Evolutionary conservation across 768 basidiomycete species (phyloP), one percentile per base, ranked within the genome.

Genomic region (Amanita thiersii): DNA sequence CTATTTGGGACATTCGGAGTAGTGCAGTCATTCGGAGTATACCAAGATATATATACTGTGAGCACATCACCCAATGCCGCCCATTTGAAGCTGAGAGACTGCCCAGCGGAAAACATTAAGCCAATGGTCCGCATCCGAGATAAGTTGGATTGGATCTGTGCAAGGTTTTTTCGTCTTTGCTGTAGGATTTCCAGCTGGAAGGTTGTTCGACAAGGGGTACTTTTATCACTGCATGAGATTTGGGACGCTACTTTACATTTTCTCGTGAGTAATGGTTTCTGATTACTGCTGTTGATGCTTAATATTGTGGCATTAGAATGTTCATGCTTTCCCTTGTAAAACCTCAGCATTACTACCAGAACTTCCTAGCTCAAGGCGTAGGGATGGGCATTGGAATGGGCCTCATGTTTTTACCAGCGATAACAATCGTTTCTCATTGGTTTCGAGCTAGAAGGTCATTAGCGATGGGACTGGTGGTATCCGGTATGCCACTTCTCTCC

Each of bases 401-500:
- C 1, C 35, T 72, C 14, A 52, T 67, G 12, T 70, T 63, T 44
- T 51, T 69, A 6, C 73, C 73, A 1, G 58, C 59, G n/a, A 46
- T 73, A 39, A 61, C 64, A 1, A 56, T 74, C 21, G 44, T 70
- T 20, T 61, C 66, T 3, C 73, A 75, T 32, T 63, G 70, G 47
- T 77, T 73, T 54, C 53, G 55, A 30, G 60, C 51, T 17, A 60
- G 63, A 35, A 58, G 77, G 29, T 67, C 70, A 0, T 45, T 77
- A 6, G 77, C 75, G 0, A 77, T 75, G 65, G 79, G 79, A 14
- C 44, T 75, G 19, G 69, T 76, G 26, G 61, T 75, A 9, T 59
- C 70, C 45, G 79, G n/a, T n/a, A n/a, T n/a, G 72, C 68, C 46
- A 46, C 52, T 51, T 9, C 29, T 9, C 29, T 5, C n/a, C 21